phyloP scores from a whole-genome alignment of 495 filamentous ascomycete genomes.

The Penicillium riverlandense region DNA sequence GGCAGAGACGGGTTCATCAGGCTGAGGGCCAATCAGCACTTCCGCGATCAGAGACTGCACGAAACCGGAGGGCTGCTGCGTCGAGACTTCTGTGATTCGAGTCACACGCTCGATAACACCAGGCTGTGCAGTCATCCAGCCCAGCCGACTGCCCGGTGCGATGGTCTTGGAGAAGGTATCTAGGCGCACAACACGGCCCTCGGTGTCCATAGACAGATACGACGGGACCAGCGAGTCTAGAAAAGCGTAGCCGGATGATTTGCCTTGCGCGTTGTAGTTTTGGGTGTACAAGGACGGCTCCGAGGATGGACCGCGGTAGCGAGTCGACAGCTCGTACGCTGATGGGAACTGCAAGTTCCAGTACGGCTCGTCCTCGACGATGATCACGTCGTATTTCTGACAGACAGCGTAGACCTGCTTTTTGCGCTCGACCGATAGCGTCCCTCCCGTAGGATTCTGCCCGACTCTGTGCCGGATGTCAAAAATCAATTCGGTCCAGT shows the following conservation, averaged over 20 bases:
- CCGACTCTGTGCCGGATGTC: conserved; percentile 54
- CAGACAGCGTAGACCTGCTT: conserved; percentile 76
- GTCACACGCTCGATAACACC: conserved; percentile 65
- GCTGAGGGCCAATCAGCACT: conserved; percentile 63
- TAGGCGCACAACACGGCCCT: conserved; percentile 81
- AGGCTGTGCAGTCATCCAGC: conserved; percentile 79
- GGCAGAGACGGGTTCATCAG: conserved; percentile 11
- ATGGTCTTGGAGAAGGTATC: conserved; percentile 82
- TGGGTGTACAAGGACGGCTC: conserved; percentile 9
- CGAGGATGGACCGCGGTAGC: conserved; percentile 20
- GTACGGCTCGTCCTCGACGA: conserved; percentile 93
- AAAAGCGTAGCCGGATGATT: conserved; percentile 67
- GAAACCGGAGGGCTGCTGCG: conserved; percentile 82
- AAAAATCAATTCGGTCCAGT: not conserved
- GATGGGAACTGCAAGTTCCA: conserved; percentile 91
- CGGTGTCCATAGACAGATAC: conserved; percentile 66
- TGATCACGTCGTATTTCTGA: conserved; percentile 80
- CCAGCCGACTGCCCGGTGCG: conserved; percentile 66
- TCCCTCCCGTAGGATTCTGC: conserved; percentile 82
- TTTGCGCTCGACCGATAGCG: conserved; percentile 60
- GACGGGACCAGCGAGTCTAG: conserved; percentile 80
- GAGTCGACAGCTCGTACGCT: conserved; percentile 34
- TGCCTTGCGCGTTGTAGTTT: conserved; percentile 41
- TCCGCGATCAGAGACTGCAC: conserved; percentile 75
- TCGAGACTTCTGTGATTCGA: conserved; percentile 64